Conservation (phyloP, 2,329 filamentous ascomycete genomes). For the Lecanicillium sp. region DNA sequence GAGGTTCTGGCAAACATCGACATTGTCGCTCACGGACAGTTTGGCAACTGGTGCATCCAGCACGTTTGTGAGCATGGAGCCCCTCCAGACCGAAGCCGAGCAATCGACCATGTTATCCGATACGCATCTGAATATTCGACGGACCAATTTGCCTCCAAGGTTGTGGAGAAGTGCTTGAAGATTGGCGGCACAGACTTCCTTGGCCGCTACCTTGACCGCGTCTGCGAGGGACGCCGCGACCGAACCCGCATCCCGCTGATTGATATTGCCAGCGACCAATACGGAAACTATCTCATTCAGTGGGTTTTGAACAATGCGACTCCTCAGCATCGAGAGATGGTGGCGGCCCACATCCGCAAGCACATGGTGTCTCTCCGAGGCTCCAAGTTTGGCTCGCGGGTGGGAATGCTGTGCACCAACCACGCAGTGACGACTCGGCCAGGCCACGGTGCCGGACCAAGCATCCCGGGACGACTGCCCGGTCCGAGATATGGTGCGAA, state of each 20-base stretch:
- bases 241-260: slow-evolving; percentile 94
- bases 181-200: slow-evolving; percentile 89
- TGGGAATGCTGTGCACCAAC: slow-evolving; percentile 98
- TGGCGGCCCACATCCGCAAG: slow-evolving; percentile 91
- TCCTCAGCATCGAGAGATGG: slow-evolving; percentile 83
- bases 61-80: slow-evolving; percentile 97
- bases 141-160: slow-evolving; percentile 98
- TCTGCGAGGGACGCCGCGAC: slow-evolving; percentile 85
- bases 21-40: slow-evolving; percentile 93
- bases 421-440: slow-evolving; percentile 83
- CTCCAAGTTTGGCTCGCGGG: slow-evolving; percentile 96
- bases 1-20: slow-evolving; percentile 94
- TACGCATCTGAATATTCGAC: slow-evolving; percentile 96
- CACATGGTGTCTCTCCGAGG: slow-evolving; percentile 99
- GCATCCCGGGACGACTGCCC: slow-evolving; percentile 52
- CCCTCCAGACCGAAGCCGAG: slow-evolving; percentile 82
- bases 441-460: slow-evolving; percentile 70
- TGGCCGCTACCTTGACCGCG: slow-evolving; percentile 83
- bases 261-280: slow-evolving; percentile 97
- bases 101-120: slow-evolving; percentile 90
- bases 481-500: slow-evolving; percentile 51
- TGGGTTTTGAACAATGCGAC: slow-evolving; percentile 90
- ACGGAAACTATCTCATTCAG: slow-evolving; percentile 96
- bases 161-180: slow-evolving; percentile 98
- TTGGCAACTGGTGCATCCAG: slow-evolving; percentile 99